Percentiles rank a stretch among this genome's conserved stretches.
These are phyloP conservation scores for Aureobasidium sp. DNA, from an alignment of 2,329 filamentous ascomycete species.

Conservation along the genomic window DNA sequence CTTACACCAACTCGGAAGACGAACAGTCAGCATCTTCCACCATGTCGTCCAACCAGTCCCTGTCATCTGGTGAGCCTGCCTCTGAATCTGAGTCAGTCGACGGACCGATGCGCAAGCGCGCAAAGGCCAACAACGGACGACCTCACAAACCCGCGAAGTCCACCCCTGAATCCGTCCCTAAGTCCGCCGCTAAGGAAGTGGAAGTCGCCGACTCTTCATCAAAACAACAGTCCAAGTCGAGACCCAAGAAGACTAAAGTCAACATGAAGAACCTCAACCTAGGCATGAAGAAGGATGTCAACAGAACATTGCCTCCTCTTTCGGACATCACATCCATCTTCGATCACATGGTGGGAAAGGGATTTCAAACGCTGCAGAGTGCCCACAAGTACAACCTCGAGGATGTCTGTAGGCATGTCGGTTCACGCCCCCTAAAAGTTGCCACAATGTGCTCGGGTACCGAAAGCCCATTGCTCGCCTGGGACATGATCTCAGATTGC, in stretches of 20 bases:
- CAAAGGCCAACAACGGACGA: neutral
- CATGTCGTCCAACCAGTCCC: neutral
- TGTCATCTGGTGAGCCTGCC: neutral
- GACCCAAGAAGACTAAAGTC: neutral
- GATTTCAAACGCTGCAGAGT: constrained; percentile 19
- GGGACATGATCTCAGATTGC: constrained; percentile 46
- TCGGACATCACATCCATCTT: constrained; percentile 43
- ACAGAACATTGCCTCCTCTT: constrained; percentile 37
- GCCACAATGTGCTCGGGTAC: constrained; percentile 74
- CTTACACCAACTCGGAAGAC: neutral
- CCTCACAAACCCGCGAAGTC: neutral
- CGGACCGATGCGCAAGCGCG: neutral
- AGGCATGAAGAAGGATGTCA: constrained; percentile 13
- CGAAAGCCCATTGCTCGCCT: constrained; percentile 61
- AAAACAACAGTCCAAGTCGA: neutral
- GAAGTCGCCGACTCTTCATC: neutral
- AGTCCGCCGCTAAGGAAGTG: neutral
- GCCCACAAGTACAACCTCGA: constrained; percentile 18
- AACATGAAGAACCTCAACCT: neutral
- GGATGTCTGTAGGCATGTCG: constrained; percentile 28
- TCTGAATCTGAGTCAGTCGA: neutral
- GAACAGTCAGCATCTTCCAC: neutral
- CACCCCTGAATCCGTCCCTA: neutral
- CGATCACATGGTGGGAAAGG: constrained; percentile 36
- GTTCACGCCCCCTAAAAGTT: constrained; percentile 40